These are phyloP conservation scores for Lasiosphaeria hispida DNA, from an alignment of 495 filamentous ascomycete species.

Conservation along the genomic window DNA sequence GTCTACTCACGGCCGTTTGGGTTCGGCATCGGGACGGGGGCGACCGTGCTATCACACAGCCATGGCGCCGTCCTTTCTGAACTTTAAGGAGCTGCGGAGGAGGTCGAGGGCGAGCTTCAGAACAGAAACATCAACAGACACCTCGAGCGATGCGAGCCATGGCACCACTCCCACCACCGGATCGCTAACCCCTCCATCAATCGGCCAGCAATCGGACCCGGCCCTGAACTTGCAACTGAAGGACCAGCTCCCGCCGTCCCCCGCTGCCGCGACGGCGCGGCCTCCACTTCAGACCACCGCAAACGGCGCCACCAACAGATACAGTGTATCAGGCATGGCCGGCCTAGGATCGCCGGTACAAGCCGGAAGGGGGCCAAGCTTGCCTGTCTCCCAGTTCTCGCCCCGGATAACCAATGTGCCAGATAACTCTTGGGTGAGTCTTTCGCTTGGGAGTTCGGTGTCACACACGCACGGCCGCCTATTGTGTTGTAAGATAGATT, in stretches of 20 bases:
- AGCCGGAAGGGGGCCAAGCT: constrained; percentile 49
- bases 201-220: constrained; percentile 44
- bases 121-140: constrained; percentile 53
- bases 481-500: constrained; percentile 11
- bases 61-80: constrained; percentile 65
- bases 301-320: constrained; percentile 36
- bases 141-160: constrained; percentile 47
- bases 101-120: constrained; percentile 67
- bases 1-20: not conserved
- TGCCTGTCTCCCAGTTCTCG: constrained; percentile 70
- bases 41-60: not conserved
- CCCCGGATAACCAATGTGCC: constrained; percentile 72
- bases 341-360: constrained; percentile 56
- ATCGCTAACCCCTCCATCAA: constrained; percentile 45
- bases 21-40: too few species aligned
- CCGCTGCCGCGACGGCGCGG: constrained; percentile 30
- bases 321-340: constrained; percentile 53
- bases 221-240: constrained; percentile 48
- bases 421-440: constrained; percentile 77
- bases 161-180: constrained; percentile 47
- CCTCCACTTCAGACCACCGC: constrained; percentile 44
- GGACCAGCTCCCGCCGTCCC: constrained; percentile 34
- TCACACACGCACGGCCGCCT: not conserved
- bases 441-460: not conserved
- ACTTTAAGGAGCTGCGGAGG: constrained; percentile 67